Percentiles rank a stretch among this genome's conserved stretches.
Evolutionary conservation across 2,329 filamentous ascomycete species (phyloP).

Genomic region (Zarea fungicola): DNA sequence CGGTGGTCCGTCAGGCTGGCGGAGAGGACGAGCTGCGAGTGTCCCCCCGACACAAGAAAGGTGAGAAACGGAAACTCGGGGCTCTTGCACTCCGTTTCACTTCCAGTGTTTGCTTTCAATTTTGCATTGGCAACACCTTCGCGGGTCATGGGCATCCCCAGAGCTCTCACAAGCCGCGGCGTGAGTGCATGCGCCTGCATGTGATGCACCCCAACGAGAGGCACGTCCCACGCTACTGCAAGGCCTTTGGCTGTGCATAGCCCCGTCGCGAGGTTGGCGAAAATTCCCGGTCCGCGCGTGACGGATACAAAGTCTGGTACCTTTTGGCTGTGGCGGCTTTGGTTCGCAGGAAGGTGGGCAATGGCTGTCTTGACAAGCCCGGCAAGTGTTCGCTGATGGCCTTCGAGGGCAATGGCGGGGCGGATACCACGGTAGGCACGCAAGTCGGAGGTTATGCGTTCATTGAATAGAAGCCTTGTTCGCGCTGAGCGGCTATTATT

Average conservation of each 20-base stretch:
- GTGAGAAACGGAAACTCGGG: constrained; percentile 80
- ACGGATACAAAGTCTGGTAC: constrained; percentile 87
- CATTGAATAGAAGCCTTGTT: constrained; percentile 68
- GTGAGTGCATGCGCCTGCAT: constrained; percentile 97
- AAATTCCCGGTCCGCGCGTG: constrained; percentile 88
- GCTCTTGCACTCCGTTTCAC: constrained; percentile 11
- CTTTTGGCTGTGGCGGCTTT: not conserved
- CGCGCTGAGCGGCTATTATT: constrained; percentile 15
- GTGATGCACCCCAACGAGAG: constrained; percentile 83
- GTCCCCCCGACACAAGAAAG: constrained; percentile 84
- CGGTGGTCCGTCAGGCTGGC: constrained; percentile 61
- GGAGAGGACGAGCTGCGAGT: constrained; percentile 81
- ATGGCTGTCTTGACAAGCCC: constrained; percentile 63
- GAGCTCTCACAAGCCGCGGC: constrained; percentile 65
- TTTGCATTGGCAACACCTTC: not conserved
- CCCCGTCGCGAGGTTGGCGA: constrained; percentile 69
- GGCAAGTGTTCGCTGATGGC: constrained; percentile 68
- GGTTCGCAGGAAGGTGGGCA: constrained; percentile 37
- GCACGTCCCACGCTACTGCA: constrained; percentile 74
- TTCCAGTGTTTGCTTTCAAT: not conserved
- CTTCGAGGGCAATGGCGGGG: constrained; percentile 67
- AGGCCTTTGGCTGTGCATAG: constrained; percentile 84
- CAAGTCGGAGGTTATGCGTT: constrained; percentile 77
- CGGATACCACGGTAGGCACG: constrained; percentile 71
- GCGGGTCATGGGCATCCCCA: constrained; percentile 33